A percentile compares a stretch with the other conserved stretches of the same genome.
These are phyloP conservation scores for Aspergillus pseudotamarii DNA, from an alignment of 2,329 filamentous ascomycete species.

Conservation along the genomic window DNA sequence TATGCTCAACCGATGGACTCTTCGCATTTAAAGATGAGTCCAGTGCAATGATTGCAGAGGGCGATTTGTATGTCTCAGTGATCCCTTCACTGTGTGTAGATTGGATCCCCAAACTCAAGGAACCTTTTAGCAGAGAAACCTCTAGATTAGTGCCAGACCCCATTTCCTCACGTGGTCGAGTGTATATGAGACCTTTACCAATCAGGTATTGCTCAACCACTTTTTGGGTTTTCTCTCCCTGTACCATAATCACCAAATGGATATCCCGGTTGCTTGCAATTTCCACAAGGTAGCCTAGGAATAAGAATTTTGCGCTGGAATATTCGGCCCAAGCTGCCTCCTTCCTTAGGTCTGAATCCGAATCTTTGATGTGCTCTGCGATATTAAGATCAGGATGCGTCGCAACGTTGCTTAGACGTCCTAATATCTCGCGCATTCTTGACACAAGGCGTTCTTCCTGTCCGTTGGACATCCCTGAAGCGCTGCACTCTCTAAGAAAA, in stretches of 20 bases:
- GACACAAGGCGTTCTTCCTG: conserved; percentile 29
- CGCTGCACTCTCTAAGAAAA: conserved; percentile 29
- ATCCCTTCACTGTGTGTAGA: conserved; percentile 33
- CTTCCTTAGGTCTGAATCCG: conserved; percentile 36
- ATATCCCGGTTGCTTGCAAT: conserved; percentile 36
- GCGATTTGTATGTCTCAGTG: conserved; percentile 36
- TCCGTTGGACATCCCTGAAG: conserved; percentile 15
- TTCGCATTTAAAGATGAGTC: conserved; percentile 46
- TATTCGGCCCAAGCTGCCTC: conserved; percentile 51
- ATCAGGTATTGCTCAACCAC: conserved; percentile 47
- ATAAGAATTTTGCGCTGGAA: conserved; percentile 50
- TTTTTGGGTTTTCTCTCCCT: conserved; percentile 38
- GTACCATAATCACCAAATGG: conserved; percentile 44
- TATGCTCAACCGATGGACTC: conserved; percentile 42
- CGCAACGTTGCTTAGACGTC: conserved; percentile 45
- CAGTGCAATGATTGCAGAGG: conserved; percentile 47
- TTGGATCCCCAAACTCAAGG: conserved; percentile 41
- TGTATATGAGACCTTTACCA: conserved; percentile 43
- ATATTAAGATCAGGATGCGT: conserved; percentile 51
- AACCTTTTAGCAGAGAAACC: conserved; percentile 39
- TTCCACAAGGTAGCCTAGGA: conserved; percentile 47
- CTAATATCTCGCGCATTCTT: conserved; percentile 38
- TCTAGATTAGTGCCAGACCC: conserved; percentile 34
- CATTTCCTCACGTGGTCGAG: conserved; percentile 35
- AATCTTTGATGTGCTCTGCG: conserved; percentile 38